Base-by-base conservation (phyloP, 495 filamentous ascomycete genomes). In the Penicillium arizonense region DNA sequence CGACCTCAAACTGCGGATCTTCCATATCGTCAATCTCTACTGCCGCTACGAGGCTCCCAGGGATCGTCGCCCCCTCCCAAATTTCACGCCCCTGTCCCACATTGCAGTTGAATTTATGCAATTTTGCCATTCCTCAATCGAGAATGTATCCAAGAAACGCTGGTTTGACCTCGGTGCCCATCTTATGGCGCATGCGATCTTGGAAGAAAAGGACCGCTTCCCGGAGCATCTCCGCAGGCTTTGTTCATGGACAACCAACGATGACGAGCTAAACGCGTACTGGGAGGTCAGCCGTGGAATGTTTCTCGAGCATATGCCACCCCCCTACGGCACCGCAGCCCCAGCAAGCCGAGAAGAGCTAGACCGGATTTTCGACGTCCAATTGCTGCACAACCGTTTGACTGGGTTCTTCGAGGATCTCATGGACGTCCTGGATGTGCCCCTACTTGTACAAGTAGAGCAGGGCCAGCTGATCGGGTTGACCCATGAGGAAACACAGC, bases 101-200 rank as follows among this genome's bases (percentile, higher is more conserved):
- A 71, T 80, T 3, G 62, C 77, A 3, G 62, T 72, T 5, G 50
- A 62, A 8, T 82, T 86, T 56, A 70, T 82, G 63, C 58, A 67
- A 5, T 50, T 85, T 3, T 82, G 78, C 32, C 61, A 67, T 2
- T 38, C 65, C 4, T 73, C 71, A 16, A 51, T 47, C 3, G 41
- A 49, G 3, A 63, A 53, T 10, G 42, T 67, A 30, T 63, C 60
- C 9, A 33, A 52, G 28, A 43, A 40, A n/a, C 42, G 57, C 5
- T 81, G 74, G 75, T 69, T 77, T 51, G 64, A 75, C 10, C 56
- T 80, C 7, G 71, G 74, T 1, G 72, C 65, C 0, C 70, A 73
- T 20, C 79, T 78, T 52, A 75, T 82, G 64, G 56, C 76, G 10
- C 79, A 83, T 43, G 76, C 80, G 5, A 65, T 62, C 4, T 35